phyloP scores from a whole-genome alignment of 2,329 filamentous ascomycete genomes.

The Paecilomyces fulvus region DNA sequence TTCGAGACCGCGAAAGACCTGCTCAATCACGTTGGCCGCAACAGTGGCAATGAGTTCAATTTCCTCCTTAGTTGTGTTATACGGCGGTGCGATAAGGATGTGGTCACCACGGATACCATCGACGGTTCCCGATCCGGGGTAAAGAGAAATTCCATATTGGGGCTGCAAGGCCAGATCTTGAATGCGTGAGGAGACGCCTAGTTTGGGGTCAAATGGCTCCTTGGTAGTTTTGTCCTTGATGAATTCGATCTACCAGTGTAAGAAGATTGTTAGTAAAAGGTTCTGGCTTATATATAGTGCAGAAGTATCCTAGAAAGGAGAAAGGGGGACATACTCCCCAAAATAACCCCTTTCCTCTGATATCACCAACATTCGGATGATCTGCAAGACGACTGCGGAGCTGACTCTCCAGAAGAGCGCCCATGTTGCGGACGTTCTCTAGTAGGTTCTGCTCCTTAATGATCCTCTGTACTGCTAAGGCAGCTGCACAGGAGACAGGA shows the following conservation, averaged over 20 bases:
- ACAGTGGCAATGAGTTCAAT: constrained; percentile 48
- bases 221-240: constrained; percentile 48
- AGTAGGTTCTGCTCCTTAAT: constrained; percentile 51
- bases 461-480: constrained; percentile 54
- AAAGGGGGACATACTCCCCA: constrained; percentile 43
- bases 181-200: constrained; percentile 40
- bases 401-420: constrained; percentile 32
- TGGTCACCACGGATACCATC: constrained; percentile 58
- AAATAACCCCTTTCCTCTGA: constrained; percentile 52
- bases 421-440: constrained; percentile 49
- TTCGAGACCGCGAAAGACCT: constrained; percentile 32
- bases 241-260: constrained; percentile 42
- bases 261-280: constrained; percentile 1
- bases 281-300: too few relatives aligned
- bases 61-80: constrained; percentile 51
- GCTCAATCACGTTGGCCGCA: constrained; percentile 44
- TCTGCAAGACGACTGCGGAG: constrained; percentile 37
- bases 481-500: constrained; percentile 48
- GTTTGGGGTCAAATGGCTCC: constrained; percentile 42
- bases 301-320: neutral
- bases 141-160: constrained; percentile 48
- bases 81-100: constrained; percentile 61
- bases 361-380: constrained; percentile 48
- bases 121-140: constrained; percentile 54
- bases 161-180: constrained; percentile 42